These are phyloP conservation scores for Trichoderma sp. DNA, from an alignment of 2,329 filamentous ascomycete genomes.

Conservation along the genomic window DNA sequence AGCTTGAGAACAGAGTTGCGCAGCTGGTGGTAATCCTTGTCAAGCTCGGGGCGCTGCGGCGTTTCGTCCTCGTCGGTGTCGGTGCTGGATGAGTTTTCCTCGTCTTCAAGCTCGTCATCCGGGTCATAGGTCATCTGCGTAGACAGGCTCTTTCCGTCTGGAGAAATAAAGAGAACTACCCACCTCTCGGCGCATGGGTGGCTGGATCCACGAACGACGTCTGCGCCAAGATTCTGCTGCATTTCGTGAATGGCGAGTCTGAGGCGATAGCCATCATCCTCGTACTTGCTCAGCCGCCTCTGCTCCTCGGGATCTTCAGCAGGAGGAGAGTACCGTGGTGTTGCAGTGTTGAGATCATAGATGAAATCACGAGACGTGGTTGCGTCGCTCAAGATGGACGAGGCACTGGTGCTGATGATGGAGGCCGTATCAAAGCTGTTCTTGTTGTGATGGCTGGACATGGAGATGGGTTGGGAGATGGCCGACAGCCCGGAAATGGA, in stretches of 20 bases:
- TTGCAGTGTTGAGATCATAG: slow-evolving; percentile 56
- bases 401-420: slow-evolving; percentile 72
- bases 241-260: slow-evolving; percentile 72
- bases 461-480: slow-evolving; percentile 70
- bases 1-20: slow-evolving; percentile 80
- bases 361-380: slow-evolving; percentile 68
- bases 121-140: slow-evolving; percentile 73
- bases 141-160: slow-evolving; percentile 71
- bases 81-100: slow-evolving; percentile 63
- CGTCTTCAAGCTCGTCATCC: slow-evolving; percentile 68
- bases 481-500: slow-evolving; percentile 70
- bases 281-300: slow-evolving; percentile 55
- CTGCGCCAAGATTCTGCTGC: slow-evolving; percentile 65
- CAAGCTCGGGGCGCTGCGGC: slow-evolving; percentile 64
- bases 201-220: slow-evolving; percentile 67
- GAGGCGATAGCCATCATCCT: slow-evolving; percentile 68
- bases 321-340: slow-evolving; percentile 60
- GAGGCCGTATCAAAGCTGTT: slow-evolving; percentile 69
- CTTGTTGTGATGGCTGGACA: slow-evolving; percentile 54
- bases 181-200: slow-evolving; percentile 84
- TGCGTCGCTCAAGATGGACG: slow-evolving; percentile 71
- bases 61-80: slow-evolving; percentile 66
- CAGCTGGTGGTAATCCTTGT: slow-evolving; percentile 79
- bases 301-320: slow-evolving; percentile 50
- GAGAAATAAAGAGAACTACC: slow-evolving; percentile 78